Percentiles rank a stretch among this genome's conserved stretches.
Evolutionary conservation across 805 yeast genomes (phyloP).

Genomic region (Wickerhamiella azymoides): DNA sequence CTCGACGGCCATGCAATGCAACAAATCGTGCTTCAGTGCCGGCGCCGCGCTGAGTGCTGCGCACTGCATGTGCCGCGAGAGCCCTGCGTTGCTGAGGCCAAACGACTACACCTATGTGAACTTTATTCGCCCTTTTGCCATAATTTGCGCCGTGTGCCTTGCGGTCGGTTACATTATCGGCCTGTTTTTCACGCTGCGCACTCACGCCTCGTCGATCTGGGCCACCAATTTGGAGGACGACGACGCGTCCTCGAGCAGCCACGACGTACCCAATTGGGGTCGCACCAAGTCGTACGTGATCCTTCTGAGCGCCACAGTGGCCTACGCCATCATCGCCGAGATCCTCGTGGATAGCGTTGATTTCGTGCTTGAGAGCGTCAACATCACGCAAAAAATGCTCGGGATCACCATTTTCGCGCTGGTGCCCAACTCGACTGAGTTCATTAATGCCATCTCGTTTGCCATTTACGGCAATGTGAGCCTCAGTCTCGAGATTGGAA

Average conservation of each 20-base stretch:
- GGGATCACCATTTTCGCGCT: slow-evolving; percentile 92
- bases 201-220: slow-evolving; percentile 97
- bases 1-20: slow-evolving; percentile 61
- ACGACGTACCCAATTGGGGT: slow-evolving; percentile 97
- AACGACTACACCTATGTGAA: slow-evolving; percentile 51
- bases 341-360: slow-evolving; percentile 88
- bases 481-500: slow-evolving; percentile 91
- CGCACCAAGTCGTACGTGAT: slow-evolving; percentile 70
- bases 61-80: slow-evolving; percentile 34
- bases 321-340: slow-evolving; percentile 90
- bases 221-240: slow-evolving; percentile 43
- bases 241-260: slow-evolving; percentile 43
- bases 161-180: slow-evolving; percentile 82
- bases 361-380: slow-evolving; percentile 58
- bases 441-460: slow-evolving; percentile 90
- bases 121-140: slow-evolving; percentile 69
- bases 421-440: slow-evolving; percentile 95
- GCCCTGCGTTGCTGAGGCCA: slow-evolving; percentile 54
- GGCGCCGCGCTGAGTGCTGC: neutral
- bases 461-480: slow-evolving; percentile 95
- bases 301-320: slow-evolving; percentile 64
- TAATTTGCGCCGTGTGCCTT: slow-evolving; percentile 64
- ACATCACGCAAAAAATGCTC: slow-evolving; percentile 80
- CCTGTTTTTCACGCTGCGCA: slow-evolving; percentile 79
- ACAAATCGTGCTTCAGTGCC: neutral